Conservation (phyloP, 2,329 filamentous ascomycete species). For the Cercospora janseana region DNA sequence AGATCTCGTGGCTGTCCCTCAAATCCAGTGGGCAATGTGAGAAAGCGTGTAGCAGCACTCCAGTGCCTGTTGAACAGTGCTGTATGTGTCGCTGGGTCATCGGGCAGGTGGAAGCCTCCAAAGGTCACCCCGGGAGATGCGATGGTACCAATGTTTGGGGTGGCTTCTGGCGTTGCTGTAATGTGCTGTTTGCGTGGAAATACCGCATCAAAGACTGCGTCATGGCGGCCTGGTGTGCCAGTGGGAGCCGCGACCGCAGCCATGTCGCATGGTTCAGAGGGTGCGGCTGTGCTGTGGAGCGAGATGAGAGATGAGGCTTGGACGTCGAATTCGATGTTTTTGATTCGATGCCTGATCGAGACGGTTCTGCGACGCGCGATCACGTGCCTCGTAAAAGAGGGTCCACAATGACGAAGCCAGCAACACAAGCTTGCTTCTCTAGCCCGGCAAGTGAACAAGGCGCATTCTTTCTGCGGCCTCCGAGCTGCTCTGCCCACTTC, state of each 20-base stretch:
- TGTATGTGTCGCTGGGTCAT: conserved; percentile 39
- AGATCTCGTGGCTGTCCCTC: neutral
- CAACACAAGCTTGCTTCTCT: no score
- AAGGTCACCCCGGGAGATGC: conserved; percentile 42
- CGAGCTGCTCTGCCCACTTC: neutral
- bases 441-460: conserved; percentile 3
- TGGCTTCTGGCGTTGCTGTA: conserved; percentile 46
- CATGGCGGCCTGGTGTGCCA: conserved; percentile 12
- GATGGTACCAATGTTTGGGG: conserved; percentile 43
- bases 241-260: conserved; percentile 13
- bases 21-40: conserved; percentile 26
- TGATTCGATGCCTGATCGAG: conserved; percentile 6
- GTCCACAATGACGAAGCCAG: conserved; percentile 9
- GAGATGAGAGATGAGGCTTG: neutral
- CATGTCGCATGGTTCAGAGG: conserved; percentile 20
- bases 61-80: conserved; percentile 44
- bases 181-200: conserved; percentile 47
- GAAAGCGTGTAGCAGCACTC: conserved; percentile 48
- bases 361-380: neutral
- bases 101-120: conserved; percentile 40
- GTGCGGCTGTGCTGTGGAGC: neutral
- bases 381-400: conserved; percentile 3
- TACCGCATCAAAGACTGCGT: conserved; percentile 41
- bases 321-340: conserved; percentile 8
- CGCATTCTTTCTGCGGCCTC: neutral